These are phyloP conservation scores for Sporothrix phasma DNA, from an alignment of 2,329 filamentous ascomycete species.

Conservation along the genomic window DNA sequence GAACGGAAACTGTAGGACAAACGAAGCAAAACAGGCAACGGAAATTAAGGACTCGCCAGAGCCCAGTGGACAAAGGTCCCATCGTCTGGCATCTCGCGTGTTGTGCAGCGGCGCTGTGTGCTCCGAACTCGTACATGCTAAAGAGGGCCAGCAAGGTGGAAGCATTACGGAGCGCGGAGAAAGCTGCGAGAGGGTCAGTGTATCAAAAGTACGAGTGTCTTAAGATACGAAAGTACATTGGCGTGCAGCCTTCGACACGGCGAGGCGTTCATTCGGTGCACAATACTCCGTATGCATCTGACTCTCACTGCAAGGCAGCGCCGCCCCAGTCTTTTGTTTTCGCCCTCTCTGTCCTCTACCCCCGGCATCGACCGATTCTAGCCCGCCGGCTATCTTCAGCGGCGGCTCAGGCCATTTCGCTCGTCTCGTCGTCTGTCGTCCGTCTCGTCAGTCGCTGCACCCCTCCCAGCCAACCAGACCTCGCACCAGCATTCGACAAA, in stretches of 20 bases:
- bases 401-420: slow-evolving; percentile 26
- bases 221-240: neutral
- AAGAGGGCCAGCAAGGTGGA: neutral
- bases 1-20: too few relatives aligned
- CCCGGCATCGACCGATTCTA: slow-evolving; percentile 26
- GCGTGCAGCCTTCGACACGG: neutral
- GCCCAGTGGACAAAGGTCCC: neutral
- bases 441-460: slow-evolving; percentile 12
- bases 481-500: slow-evolving; percentile 14
- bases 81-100: neutral
- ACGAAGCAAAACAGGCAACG: too few relatives aligned
- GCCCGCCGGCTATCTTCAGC: slow-evolving; percentile 17
- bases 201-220: neutral
- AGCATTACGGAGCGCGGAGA: too few relatives aligned
- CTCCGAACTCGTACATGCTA: too few relatives aligned
- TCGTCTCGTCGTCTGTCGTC: slow-evolving; percentile 21
- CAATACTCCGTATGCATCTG: neutral
- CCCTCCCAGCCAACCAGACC: neutral
- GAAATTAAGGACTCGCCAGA: neutral
- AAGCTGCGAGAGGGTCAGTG: neutral
- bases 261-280: neutral
- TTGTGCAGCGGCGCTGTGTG: neutral
- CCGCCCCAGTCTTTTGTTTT: neutral
- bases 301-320: neutral
- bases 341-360: neutral